A percentile compares a stretch with the other conserved stretches of the same genome.
Conservation (phyloP, 2,329 filamentous ascomycete species). For the Epichloe glyceriae region DNA sequence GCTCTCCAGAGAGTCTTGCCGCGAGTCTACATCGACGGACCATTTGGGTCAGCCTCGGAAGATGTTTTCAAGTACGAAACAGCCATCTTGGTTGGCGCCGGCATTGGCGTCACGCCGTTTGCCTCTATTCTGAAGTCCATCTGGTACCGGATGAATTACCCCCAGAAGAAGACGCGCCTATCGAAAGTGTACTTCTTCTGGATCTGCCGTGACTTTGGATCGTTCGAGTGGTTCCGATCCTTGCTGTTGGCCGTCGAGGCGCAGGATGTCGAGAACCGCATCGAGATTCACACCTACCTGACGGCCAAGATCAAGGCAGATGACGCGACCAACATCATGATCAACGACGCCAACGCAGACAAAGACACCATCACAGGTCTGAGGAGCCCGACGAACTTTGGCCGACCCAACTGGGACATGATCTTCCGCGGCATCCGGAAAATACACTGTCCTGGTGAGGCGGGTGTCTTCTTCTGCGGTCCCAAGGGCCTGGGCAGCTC, state of each 20-base stretch:
- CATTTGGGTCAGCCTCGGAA: slow-evolving; percentile 75
- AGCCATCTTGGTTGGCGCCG: slow-evolving; percentile 65
- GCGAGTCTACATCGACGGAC: slow-evolving; percentile 70
- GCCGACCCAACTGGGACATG: slow-evolving; percentile 81
- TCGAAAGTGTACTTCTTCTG: slow-evolving; percentile 89
- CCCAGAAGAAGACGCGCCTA: slow-evolving; percentile 63
- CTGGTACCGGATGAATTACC: slow-evolving; percentile 88
- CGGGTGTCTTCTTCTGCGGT: slow-evolving; percentile 75
- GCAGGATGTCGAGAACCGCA: slow-evolving; percentile 70
- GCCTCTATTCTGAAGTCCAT: slow-evolving; percentile 81
- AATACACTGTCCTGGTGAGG: slow-evolving; percentile 59
- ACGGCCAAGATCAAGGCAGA: slow-evolving; percentile 78
- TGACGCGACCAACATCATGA: slow-evolving; percentile 85
- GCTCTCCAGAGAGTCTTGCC: slow-evolving; percentile 62
- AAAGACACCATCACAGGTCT: slow-evolving; percentile 76
- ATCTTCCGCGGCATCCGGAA: slow-evolving; percentile 76
- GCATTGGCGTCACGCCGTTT: slow-evolving; percentile 78
- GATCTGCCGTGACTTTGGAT: slow-evolving; percentile 79
- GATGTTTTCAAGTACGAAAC: slow-evolving; percentile 85
- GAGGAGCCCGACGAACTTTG: slow-evolving; percentile 72
- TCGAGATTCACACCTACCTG: slow-evolving; percentile 82
- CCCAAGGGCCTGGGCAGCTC: slow-evolving; percentile 67
- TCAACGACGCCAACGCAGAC: slow-evolving; percentile 76
- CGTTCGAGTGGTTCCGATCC: slow-evolving; percentile 82
- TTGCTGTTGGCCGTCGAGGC: slow-evolving; percentile 74